These are phyloP conservation scores for Spencermartinsiella ligniputridi DNA, from an alignment of 1,139 yeast genomes.

Conservation along the genomic window DNA sequence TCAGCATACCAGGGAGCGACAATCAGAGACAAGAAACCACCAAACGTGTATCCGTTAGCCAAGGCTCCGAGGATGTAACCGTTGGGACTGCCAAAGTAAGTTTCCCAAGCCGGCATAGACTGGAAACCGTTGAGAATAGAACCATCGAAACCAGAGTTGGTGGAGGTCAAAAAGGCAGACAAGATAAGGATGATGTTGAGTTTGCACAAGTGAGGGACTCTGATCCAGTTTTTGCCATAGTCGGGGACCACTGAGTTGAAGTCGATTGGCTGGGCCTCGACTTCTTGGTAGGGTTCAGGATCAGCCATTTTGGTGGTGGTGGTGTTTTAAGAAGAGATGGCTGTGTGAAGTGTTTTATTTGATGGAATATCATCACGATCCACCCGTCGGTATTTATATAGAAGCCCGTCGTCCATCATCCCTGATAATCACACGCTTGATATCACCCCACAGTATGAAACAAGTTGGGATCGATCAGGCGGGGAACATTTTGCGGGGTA, in stretches of 20 bases:
- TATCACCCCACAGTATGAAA: too few species aligned
- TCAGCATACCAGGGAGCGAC: constrained; percentile 8
- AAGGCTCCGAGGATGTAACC: constrained; percentile 46
- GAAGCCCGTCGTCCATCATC: too few species aligned
- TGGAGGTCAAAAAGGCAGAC: constrained; percentile 2
- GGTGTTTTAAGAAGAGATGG: too few species aligned
- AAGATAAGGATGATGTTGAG: constrained; percentile 37
- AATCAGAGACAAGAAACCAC: constrained; percentile 41
- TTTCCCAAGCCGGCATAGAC: constrained; percentile 38
- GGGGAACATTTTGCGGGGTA: too few species aligned
- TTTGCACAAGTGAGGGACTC: constrained; percentile 35
- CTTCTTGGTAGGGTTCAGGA: not conserved
- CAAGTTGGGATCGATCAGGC: too few species aligned
- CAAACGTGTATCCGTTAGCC: constrained; percentile 51
- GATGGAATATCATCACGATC: too few species aligned
- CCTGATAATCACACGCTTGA: too few species aligned
- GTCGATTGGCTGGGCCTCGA: not conserved
- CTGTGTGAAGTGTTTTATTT: too few species aligned
- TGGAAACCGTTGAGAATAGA: constrained; percentile 51
- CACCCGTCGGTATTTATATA: too few species aligned
- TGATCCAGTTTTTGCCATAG: constrained; percentile 25
- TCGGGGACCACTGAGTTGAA: not conserved
- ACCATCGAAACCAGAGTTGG: constrained; percentile 46
- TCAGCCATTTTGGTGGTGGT: too few species aligned
- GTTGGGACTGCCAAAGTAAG: constrained; percentile 37